Base-by-base conservation (phyloP, 352 stramenopile genomes). In the Discostella stelligera region DNA sequence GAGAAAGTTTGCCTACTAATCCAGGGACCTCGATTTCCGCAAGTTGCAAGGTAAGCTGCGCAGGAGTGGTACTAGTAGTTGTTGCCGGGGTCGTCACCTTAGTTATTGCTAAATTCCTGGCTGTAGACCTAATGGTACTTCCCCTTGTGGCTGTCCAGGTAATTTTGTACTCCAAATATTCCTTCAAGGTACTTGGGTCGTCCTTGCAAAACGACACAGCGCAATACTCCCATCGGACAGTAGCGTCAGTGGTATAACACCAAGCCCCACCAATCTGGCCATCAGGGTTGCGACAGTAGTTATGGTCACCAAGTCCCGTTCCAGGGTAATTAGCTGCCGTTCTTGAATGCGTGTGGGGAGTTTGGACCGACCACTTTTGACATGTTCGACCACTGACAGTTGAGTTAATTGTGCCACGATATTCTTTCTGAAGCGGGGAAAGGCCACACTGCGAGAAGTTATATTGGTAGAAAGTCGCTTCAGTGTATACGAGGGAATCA, bases 111-210 rank as follows among this genome's bases (percentile, higher is more conserved):
- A 25, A 46, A 0, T 16, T 58, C 60, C 60, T 56, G 25, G 27
- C 11, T 59, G 21, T 27, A 37, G 23, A 1, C 13, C 7, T 44
- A 0, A 14, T 44, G 37, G 7, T 8, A 44, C 37, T 44, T 14
- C 37, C 37, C 64, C 75, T 75, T 50, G 62, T 66, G 13, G 46
- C 65, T 16, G 62, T 81, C 66, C 66, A 82, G 60, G 74, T 78
- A 20, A 82, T 74, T 48, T 74, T 82, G 53, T 82, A 82, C 53
- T 82, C 74, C 5, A 53, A 10, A 48, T 74, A 82, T 74, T 74
- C 37, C n/a, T 53, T 44, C 46, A 74, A 63, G 3, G 27, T 44
- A 32, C 10, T 9, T 44, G 64, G 64, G 21, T 79, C 71, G 61
- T 74, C 56, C 11, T 54, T 41, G 66, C 71, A 67, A 20, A 50